Base-by-base conservation (phyloP, 352 stramenopile genomes). In the Pythium apleroticum region DNA sequence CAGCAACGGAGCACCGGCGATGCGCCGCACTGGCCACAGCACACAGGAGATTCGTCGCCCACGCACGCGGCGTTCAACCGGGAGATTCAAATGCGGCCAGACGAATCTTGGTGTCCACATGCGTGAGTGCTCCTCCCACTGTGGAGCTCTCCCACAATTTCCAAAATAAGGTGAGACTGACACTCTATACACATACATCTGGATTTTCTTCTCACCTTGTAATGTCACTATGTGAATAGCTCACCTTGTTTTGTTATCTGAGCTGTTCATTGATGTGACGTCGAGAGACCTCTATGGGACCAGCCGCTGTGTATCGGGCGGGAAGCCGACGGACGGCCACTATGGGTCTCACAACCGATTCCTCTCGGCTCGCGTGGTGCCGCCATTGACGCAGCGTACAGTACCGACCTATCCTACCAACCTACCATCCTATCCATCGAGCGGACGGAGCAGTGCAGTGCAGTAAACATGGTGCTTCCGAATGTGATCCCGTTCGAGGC, bases 401-500 rank as follows among this genome's bases (percentile, higher is more conserved):
- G 30, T 33, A 33, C 30, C n/a, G n/a, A n/a, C n/a, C n/a, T n/a
- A n/a, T n/a, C n/a, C n/a, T n/a, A n/a, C n/a, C n/a, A n/a, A n/a
- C n/a, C n/a, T n/a, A n/a, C n/a, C n/a, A n/a, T n/a, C n/a, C 9
- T 33, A 33, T 53, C n/a, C n/a, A 46, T 14, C 20, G 19, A 27
- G 33, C 41, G 41, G 41, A 49, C n/a, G 15, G 17, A 28, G 33
- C 33, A 39, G 33, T 39, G 33, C 33, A 52, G 37, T 14, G 17
- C n/a, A 25, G 24, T 31, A 2, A 20, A 43, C 15, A 69, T 69
- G 56, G 50, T 43, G 30, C 28, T 60, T 2, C 31, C 9, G 15
- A 62, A 41, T 19, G 56, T 69, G 15, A 31, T 69, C 14, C 55
- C 55, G 9, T 69, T 69, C 39, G 63, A 69, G 57, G 55, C 63